Evolutionary conservation across 257 asterid genomes (phyloP).

Genomic region (Salvia miltiorrhiza): DNA sequence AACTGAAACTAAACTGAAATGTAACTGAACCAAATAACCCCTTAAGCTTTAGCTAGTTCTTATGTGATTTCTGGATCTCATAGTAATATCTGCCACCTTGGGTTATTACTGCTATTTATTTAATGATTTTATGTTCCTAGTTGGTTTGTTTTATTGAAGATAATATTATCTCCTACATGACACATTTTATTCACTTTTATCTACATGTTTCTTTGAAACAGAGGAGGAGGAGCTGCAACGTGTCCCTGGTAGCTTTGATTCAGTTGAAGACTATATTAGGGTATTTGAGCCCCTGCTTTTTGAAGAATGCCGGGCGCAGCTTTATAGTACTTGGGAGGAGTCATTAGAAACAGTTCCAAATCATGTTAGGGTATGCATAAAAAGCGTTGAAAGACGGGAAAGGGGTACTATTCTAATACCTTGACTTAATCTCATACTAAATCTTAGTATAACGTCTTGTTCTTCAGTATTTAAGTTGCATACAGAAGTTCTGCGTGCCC

Average conservation of each 20-base stretch:
- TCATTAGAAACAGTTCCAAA: constrained; percentile 52
- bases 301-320: constrained; percentile 97
- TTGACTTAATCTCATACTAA: constrained; percentile 1
- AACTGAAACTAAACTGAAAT: not conserved
- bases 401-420: constrained; percentile 57
- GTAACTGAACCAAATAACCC: not conserved
- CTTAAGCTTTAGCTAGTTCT: not conserved
- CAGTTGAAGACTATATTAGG: constrained; percentile 86
- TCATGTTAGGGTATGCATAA: constrained; percentile 76
- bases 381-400: constrained; percentile 83
- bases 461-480: constrained; percentile 1
- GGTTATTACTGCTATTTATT: not conserved
- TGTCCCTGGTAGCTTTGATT: constrained; percentile 89
- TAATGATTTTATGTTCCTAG: not conserved
- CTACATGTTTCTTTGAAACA: constrained; percentile 34
- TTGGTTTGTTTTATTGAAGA: not conserved
- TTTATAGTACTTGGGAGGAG: constrained; percentile 95
- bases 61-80: not conserved
- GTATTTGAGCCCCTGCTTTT: constrained; percentile 98
- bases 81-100: not conserved
- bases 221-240: constrained; percentile 93
- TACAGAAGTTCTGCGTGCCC: constrained; percentile 9
- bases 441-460: constrained; percentile 1
- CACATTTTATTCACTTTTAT: not conserved
- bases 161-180: not conserved